Conservation (phyloP, 108 stramenopile species). For the Discostella stelligeroides region DNA sequence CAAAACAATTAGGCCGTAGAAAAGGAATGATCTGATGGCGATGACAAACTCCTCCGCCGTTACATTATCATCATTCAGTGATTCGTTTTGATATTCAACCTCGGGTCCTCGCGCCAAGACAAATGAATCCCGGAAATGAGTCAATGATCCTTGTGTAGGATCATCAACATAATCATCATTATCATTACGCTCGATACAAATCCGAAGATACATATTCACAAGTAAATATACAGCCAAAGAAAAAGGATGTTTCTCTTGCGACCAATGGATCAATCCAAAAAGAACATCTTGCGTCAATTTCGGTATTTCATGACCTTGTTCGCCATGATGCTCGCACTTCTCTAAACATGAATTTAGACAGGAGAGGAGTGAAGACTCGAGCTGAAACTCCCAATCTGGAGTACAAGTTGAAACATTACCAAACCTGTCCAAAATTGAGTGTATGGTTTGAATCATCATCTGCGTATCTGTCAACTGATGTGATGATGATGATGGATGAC, state of each 20-base stretch:
- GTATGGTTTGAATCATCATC: slow-evolving; percentile 29
- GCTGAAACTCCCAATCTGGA: slow-evolving; percentile 15
- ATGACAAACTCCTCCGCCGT: slow-evolving; percentile 1
- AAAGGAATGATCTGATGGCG: slow-evolving; percentile 37
- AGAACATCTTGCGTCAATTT: slow-evolving; percentile 9
- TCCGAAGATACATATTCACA: background rate
- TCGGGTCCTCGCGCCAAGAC: too few relatives aligned
- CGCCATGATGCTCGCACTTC: too few relatives aligned
- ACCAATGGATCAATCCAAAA: slow-evolving; percentile 30
- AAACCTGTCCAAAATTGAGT: slow-evolving; percentile 30
- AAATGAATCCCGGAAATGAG: background rate
- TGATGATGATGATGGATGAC: background rate
- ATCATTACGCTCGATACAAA: background rate
- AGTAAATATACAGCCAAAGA: background rate
- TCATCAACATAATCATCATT: slow-evolving; percentile 1
- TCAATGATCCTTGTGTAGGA: background rate
- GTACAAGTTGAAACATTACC: background rate
- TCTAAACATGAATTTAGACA: slow-evolving; percentile 17
- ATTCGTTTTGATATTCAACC: too few relatives aligned
- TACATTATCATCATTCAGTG: too few relatives aligned
- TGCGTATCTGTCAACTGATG: slow-evolving; percentile 1
- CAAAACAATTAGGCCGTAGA: slow-evolving; percentile 38
- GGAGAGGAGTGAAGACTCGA: slow-evolving; percentile 15
- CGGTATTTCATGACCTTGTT: background rate
- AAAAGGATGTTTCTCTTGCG: slow-evolving; percentile 22